Base-by-base conservation (phyloP, 2,329 filamentous ascomycete species). In the Pseudocercospora cruenta region DNA sequence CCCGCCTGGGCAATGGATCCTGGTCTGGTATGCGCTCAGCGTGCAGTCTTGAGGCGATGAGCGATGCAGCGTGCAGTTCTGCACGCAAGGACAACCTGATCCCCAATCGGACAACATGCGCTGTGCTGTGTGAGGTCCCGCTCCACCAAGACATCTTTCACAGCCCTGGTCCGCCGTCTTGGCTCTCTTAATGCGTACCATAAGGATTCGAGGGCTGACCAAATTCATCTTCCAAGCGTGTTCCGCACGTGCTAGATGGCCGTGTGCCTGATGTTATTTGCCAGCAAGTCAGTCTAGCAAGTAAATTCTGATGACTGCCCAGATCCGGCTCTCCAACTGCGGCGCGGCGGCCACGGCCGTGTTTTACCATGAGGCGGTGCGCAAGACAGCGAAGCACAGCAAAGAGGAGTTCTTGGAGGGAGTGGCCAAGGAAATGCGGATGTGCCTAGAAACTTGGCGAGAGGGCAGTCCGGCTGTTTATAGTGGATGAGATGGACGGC, bases 321-420 rank as follows among this genome's bases (percentile, higher is more conserved):
- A 65, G 66, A 55, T 60, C 45, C 66, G 66, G 66, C 63, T 68
- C 63, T 68, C 66, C 66, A 68, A 63, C 31, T 68, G 66, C 66
- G 66, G 66, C 66, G 63, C 60, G 66, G 66, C 66, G 58, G 59
- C 45, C 55, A 33, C 21, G 55, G 21, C 51, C 43, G 43, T 47
- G 43, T 47, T 22, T 47, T 33, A 22, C 43, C 19, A 53, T 53
- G 54, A 36, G 55, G 55, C 55, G 55, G 31, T 28, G 64, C 39
- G 60, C 60, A 60, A 60, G 55, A 63, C 59, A 45, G 64, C 60
- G 54, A 62, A 58, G 54, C 45, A 63, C 59, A 45, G 64, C 60
- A 39, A 62, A 58, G 54, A 39, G 54, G 54, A 58, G 14, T 28
- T 33, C 54, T 53, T 53, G 49, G 22, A 26, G 49, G 51, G 22